Evolutionary conservation across 352 stramenopile species (phyloP), one percentile per base, ranked within the genome.

Genomic region (Phytophthora tentaculata): DNA sequence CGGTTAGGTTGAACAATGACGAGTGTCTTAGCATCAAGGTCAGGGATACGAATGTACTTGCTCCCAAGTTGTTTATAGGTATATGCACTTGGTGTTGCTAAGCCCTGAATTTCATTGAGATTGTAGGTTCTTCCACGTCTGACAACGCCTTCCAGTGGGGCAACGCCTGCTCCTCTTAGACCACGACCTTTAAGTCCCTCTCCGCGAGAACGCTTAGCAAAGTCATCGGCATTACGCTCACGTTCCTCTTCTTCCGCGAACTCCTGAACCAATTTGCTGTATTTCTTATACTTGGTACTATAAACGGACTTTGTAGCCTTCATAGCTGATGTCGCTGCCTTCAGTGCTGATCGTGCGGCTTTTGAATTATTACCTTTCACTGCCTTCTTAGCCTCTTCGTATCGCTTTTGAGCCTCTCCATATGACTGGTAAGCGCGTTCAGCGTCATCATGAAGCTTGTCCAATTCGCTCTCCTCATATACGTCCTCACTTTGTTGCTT

Each of bases 381-480:
- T 10, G 32, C 10, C 14, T 9, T 5, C 32, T 14, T 39, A 5
- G 6, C 10, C 32, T 39, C 32, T 26, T 62, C 62, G 17, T 64
- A 61, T 56, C 26, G 3, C 39, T n/a, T 64, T 28, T 52, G 23
- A 70, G 55, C 63, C 22, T 70, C 63, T 1, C 55, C 55, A 50
- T 64, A 70, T 10, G 49, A 49, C 19, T 32, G 39, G 28, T 32
- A 69, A 28, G 44, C 54, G 16, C 55, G 20, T 56, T 70, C 50
- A 41, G 63, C 61, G 13, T 64, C 62, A 64, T 64, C 62, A 26
- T 64, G 62, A 17, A 61, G 55, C 22, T 60, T 64, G 56, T 62
- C 62, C 57, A 29, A 68, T 62, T 61, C 51, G 50, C n/a, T n/a
- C n/a, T n/a, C n/a, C n/a, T n/a, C n/a, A n/a, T n/a, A n/a, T n/a